Evolutionary conservation across 305 asterid genomes (phyloP).

Genomic region (Plantago coronopus): DNA sequence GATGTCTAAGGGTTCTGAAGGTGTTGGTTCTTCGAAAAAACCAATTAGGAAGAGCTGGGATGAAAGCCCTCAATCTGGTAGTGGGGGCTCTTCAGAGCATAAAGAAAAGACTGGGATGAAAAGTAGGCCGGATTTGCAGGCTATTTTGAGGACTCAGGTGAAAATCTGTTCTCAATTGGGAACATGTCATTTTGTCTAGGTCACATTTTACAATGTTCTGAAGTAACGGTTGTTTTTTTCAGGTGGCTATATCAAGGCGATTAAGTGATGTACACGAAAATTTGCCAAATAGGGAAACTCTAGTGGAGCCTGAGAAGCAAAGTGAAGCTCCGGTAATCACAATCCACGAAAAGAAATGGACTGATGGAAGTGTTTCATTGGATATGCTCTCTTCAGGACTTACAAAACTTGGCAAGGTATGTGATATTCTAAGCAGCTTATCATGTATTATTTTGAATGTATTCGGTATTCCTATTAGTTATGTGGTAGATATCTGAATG

Average conservation of each 20-base stretch:
- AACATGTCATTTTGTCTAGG: background rate
- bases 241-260: slow-evolving; percentile 95
- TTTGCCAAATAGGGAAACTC: slow-evolving; percentile 28
- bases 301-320: slow-evolving; percentile 31
- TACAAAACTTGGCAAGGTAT: slow-evolving; percentile 82
- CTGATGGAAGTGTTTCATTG: slow-evolving; percentile 76
- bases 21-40: slow-evolving; percentile 48
- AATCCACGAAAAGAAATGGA: slow-evolving; percentile 96
- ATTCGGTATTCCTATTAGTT: background rate
- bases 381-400: slow-evolving; percentile 63
- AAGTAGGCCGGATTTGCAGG: slow-evolving; percentile 66
- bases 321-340: slow-evolving; percentile 70
- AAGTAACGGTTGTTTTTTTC: slow-evolving; percentile 12
- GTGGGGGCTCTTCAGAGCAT: slow-evolving; percentile 46
- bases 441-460: background rate
- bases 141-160: slow-evolving; percentile 92
- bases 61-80: slow-evolving; percentile 44
- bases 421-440: background rate
- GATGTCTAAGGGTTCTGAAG: slow-evolving; percentile 67
- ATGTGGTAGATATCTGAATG: background rate
- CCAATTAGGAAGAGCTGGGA: slow-evolving; percentile 82
- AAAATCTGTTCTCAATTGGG: background rate
- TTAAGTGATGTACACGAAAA: slow-evolving; percentile 82
- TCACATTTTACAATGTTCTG: background rate
- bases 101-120: slow-evolving; percentile 44